Base-by-base conservation (phyloP, 164 flowering plant genomes). In the Nymphaea colorata region DNA sequence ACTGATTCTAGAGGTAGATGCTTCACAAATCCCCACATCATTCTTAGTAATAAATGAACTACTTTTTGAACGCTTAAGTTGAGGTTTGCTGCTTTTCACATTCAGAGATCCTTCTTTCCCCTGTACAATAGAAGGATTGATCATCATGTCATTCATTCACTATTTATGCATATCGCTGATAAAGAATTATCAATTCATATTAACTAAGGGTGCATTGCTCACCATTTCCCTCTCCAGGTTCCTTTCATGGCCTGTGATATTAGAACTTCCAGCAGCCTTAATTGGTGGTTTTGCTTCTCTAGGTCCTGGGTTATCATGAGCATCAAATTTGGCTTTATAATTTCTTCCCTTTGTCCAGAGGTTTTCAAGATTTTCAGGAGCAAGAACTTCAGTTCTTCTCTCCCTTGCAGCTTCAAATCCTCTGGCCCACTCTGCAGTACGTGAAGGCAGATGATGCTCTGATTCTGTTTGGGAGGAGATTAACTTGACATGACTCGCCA, bases 301-400 rank as follows among this genome's bases (percentile, higher is more conserved):
- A 67, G 78, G 59, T 66, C 73, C 76, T 64, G 65, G 55, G 62
- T 71, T 76, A 61, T 72, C 69, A 65, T 17, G 74, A 61, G 87
- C 86, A 45, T 74, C 77, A 68, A 71, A 78, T 79, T 85, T 92
- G 66, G 69, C 75, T 71, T 82, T 87, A 60, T 95, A 92, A 68
- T 92, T 81, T 75, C 98, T 84, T 75, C 99, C 99, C 74, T 72
- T 92, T 43, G 96, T 70, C 99, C 99, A 95, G 87, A 92, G 80
- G 78, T 92, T 93, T 64, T 95, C 99, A 72, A 95, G 97, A 86
- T 95, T 92, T 79, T 95, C 99, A 78, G 99, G 99, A 75, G 84
- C 79, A 75, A 95, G 97, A 77, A 93, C 91, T 80, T 92, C 96
- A 64, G 93, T 84, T 82, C 99, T 86, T 81, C 97, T 89, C 82